These are phyloP conservation scores for Malassezia restricta DNA, from an alignment of 1,284 basidiomycete genomes.

Conservation along the genomic window DNA sequence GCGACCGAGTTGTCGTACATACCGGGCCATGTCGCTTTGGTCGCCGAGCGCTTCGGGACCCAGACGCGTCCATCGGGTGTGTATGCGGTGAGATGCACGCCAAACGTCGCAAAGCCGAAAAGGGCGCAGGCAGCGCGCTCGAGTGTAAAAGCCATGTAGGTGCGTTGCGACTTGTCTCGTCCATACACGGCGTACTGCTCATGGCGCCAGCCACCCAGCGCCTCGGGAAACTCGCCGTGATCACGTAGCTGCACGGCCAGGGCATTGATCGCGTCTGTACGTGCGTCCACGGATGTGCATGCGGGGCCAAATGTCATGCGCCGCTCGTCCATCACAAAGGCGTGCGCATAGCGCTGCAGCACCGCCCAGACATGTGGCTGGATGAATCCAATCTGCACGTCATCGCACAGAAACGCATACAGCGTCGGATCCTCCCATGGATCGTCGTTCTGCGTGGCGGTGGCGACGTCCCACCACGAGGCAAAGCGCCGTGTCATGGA, in stretches of 20 bases:
- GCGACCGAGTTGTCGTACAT: conserved; percentile 47
- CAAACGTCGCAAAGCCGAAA: conserved; percentile 78
- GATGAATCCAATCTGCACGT: conserved; percentile 37
- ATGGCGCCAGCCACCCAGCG: conserved; percentile 44
- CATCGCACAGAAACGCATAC: conserved; percentile 26
- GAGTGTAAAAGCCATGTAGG: conserved; percentile 62
- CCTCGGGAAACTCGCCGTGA: conserved; percentile 24
- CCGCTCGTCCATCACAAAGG: not conserved
- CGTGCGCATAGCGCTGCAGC: conserved; percentile 15
- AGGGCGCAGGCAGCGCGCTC: conserved; percentile 77
- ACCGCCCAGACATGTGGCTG: conserved; percentile 22
- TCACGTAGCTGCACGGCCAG: conserved; percentile 26
- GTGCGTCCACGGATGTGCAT: conserved; percentile 14
- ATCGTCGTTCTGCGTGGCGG: conserved; percentile 35
- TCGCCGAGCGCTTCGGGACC: conserved; percentile 72
- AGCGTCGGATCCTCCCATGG: conserved; percentile 30
- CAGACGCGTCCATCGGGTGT: conserved; percentile 53
- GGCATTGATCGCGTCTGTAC: conserved; percentile 18
- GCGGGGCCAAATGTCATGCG: conserved; percentile 16
- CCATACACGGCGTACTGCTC: conserved; percentile 39
- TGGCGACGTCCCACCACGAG: conserved; percentile 18
- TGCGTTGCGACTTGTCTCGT: not conserved
- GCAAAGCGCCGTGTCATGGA: not conserved
- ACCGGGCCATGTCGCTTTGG: conserved; percentile 60
- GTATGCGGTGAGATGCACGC: conserved; percentile 63